A percentile compares a stretch with the other conserved stretches of the same genome.
These are phyloP conservation scores for Pseudopediastrum boryanum DNA, from an alignment of 139 green algal species.

Conservation along the genomic window DNA sequence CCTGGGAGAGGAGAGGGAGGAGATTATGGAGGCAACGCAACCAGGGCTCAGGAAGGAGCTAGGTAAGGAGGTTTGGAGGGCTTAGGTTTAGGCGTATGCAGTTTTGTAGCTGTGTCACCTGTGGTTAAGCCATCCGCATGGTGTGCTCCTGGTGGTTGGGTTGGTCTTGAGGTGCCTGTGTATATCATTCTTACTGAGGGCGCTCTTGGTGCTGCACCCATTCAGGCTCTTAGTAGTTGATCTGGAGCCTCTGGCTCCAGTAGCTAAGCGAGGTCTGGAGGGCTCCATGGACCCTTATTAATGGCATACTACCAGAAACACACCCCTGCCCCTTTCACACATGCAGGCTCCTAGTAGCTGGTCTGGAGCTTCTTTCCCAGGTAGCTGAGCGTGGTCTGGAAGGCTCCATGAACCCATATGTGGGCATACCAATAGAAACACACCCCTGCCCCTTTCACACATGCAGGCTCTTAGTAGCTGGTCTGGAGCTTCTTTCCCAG, in stretches of 20 bases:
- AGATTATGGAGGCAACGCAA: neutral
- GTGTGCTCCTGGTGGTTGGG: too few relatives aligned
- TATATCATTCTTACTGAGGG: too few relatives aligned
- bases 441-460: neutral
- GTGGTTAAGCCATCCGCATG: neutral
- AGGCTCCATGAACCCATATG: too few relatives aligned
- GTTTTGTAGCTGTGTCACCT: neutral
- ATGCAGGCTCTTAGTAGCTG: slow-evolving; percentile 29
- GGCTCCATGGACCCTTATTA: too few relatives aligned
- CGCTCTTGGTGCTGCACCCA: too few relatives aligned
- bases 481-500: slow-evolving; percentile 43
- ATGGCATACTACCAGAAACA: too few relatives aligned
- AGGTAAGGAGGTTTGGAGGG: too few relatives aligned
- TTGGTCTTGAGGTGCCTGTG: too few relatives aligned
- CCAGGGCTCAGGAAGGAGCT: too few relatives aligned
- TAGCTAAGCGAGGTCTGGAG: too few relatives aligned
- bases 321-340: neutral
- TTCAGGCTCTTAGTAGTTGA: too few relatives aligned
- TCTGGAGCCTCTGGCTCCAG: too few relatives aligned
- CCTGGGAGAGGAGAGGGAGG: slow-evolving; percentile 3
- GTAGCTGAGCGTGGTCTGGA: neutral
- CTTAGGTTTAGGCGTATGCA: neutral
- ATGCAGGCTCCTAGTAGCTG: neutral
- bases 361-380: neutral
- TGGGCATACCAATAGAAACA: neutral